Percentiles rank a stretch among this genome's conserved stretches.
Conservation (phyloP, 805 yeast genomes). For the Ogataea polymorpha region DNA sequence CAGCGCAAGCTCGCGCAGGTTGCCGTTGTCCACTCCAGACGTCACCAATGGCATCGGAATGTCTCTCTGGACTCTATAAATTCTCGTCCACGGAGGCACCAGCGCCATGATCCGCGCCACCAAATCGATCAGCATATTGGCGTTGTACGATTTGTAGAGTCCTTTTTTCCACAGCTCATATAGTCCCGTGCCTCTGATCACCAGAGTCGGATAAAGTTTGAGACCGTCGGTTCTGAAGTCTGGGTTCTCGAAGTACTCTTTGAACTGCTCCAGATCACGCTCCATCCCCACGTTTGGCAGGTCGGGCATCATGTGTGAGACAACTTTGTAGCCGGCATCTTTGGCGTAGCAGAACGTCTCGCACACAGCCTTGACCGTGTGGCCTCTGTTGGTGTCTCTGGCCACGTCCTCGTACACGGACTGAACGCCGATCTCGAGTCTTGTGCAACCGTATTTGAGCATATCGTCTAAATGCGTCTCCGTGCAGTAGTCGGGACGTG, state of each 20-base stretch:
- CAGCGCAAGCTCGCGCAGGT: slow-evolving; percentile 88
- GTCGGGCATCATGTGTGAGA: slow-evolving; percentile 99
- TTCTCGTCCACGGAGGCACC: slow-evolving; percentile 99
- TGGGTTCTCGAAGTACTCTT: slow-evolving; percentile 95
- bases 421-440: slow-evolving; percentile 96
- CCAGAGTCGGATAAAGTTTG: slow-evolving; percentile 92
- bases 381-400: slow-evolving; percentile 96
- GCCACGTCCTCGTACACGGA: slow-evolving; percentile 98
- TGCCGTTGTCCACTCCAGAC: slow-evolving; percentile 97
- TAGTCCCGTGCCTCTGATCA: slow-evolving; percentile 94
- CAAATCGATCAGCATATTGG: slow-evolving; percentile 87
- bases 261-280: slow-evolving; percentile 91
- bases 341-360: slow-evolving; percentile 95
- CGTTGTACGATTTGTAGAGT: slow-evolving; percentile 88
- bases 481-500: slow-evolving; percentile 98
- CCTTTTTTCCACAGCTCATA: slow-evolving; percentile 98
- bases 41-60: slow-evolving; percentile 98
- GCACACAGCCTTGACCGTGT: slow-evolving; percentile 93
- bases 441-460: slow-evolving; percentile 94
- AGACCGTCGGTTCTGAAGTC: slow-evolving; percentile 96
- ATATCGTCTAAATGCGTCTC: slow-evolving; percentile 93
- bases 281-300: slow-evolving; percentile 98
- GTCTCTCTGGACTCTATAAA: slow-evolving; percentile 97
- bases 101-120: slow-evolving; percentile 94
- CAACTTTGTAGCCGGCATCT: slow-evolving; percentile 97